Evolutionary conservation across 2,329 filamentous ascomycete genomes (phyloP), one percentile per base, ranked within the genome.

Genomic region (Apiospora aurea): DNA sequence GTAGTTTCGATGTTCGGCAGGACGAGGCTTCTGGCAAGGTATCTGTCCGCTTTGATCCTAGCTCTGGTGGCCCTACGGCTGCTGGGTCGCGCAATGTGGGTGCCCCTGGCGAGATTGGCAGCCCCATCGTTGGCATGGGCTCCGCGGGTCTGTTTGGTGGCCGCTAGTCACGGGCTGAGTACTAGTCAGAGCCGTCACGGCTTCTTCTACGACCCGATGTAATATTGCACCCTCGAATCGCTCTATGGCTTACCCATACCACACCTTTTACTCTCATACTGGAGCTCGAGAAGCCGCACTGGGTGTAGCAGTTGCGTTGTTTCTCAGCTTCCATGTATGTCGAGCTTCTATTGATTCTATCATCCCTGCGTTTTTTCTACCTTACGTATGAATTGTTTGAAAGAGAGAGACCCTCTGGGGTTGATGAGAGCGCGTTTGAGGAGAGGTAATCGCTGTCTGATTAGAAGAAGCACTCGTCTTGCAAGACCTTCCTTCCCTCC

Each of bases 1-100:
- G 96, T n/a, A 92, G 89, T 38, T 97, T 99, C 78, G 90, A 93
- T 46, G 87, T 93, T 74, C 88, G 87, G 73, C 86, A 87, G 51
- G 88, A 90, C 68, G 84, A 78, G 0, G 75, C 77, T 41, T 74
- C 77, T 38, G 82, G 81, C n/a, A 81, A 82, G 72, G 79, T 81
- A 49, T 76, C 77, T 8, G 86, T 92, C 69, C 85, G 88, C 21
- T 91, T 88, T 82, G 86, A 92, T 71, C 85, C 88, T 18, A 87
- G n/a, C 14, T 64, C 89, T 76, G 82, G 80, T 71, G 84, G 82
- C 72, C 84, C 83, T 26, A 78, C 82, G 16, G 81, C 82, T 69
- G 78, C 81, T 21, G 80, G 81, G 69, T 83, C 80, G 73, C 84
- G 86, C 74, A 82, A 83, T 7, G 82, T 89, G 1, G 88, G 88